A percentile compares a stretch with the other conserved stretches of the same genome.
Conservation (phyloP, 106 monocot species). For the Dactylorhiza incarnata region DNA sequence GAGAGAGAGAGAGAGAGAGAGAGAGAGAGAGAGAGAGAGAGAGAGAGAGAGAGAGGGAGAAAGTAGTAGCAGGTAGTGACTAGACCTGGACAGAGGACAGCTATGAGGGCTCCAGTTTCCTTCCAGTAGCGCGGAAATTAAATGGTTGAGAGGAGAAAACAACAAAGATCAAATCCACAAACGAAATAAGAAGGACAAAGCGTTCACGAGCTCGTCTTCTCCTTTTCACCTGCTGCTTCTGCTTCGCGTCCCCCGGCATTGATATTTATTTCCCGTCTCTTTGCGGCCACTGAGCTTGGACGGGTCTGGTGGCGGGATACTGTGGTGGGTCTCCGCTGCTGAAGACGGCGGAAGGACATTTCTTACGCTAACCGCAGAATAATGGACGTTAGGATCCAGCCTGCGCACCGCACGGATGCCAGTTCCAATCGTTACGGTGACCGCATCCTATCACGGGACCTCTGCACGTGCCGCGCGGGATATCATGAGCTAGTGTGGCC, state of each 20-base stretch:
- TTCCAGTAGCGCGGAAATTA: background rate
- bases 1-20: background rate
- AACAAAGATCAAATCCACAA: background rate
- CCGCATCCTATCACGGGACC: too few relatives aligned
- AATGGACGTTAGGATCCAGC: background rate
- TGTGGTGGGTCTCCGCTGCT: background rate
- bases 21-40: background rate
- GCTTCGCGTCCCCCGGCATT: background rate
- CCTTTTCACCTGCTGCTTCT: background rate
- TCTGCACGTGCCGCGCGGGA: slow-evolving; percentile 2
- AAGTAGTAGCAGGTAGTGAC: background rate
- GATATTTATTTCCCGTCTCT: background rate
- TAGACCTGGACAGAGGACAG: background rate
- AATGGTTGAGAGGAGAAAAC: background rate
- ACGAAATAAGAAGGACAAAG: background rate
- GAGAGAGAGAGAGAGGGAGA: background rate
- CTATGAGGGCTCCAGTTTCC: background rate
- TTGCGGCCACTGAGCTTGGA: background rate
- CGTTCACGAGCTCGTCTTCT: background rate
- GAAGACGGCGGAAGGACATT: background rate
- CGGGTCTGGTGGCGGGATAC: background rate
- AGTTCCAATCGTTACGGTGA: background rate
- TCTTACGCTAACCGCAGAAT: background rate
- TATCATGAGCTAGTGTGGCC: slow-evolving; percentile 9
- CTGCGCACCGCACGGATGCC: background rate